Evolutionary conservation across 2,329 filamentous ascomycete genomes (phyloP).

Genomic region (Ophiostoma novo-ulmi): DNA sequence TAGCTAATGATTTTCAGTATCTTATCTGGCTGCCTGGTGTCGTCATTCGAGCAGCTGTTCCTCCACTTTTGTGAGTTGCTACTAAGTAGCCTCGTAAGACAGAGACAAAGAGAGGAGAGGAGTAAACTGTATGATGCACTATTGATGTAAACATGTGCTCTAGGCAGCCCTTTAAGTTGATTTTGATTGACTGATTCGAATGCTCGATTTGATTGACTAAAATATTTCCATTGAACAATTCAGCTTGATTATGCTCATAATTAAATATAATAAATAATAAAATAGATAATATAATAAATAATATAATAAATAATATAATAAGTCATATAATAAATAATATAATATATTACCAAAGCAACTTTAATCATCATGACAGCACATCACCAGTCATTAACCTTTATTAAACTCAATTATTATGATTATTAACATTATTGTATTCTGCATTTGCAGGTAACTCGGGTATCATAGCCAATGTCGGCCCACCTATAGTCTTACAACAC

Average conservation of each 20-base stretch:
- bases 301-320: no score
- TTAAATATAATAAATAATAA: no score
- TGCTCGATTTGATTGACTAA: no score
- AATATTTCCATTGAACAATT: no score
- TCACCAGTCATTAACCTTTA: no score
- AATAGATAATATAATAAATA: no score
- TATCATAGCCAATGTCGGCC: not conserved
- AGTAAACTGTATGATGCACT: not conserved
- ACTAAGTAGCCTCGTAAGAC: not conserved
- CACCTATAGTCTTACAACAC: not conserved
- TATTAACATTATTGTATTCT: not conserved
- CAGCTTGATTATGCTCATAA: no score
- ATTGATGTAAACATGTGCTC: not conserved
- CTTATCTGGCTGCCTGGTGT: constrained; percentile 16
- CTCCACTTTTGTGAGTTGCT: not conserved
- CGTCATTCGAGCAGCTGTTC: not conserved
- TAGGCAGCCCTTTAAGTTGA: constrained; percentile 12
- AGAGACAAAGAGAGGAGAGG: not conserved
- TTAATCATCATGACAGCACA: no score
- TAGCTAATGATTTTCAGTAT: not conserved
- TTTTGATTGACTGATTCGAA: no score
- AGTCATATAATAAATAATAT: no score
- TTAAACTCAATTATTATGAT: no score
- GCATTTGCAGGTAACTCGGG: not conserved
- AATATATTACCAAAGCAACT: no score